These are phyloP conservation scores for Holtermanniella nyarrowii DNA, from an alignment of 768 basidiomycete species.

Conservation along the genomic window DNA sequence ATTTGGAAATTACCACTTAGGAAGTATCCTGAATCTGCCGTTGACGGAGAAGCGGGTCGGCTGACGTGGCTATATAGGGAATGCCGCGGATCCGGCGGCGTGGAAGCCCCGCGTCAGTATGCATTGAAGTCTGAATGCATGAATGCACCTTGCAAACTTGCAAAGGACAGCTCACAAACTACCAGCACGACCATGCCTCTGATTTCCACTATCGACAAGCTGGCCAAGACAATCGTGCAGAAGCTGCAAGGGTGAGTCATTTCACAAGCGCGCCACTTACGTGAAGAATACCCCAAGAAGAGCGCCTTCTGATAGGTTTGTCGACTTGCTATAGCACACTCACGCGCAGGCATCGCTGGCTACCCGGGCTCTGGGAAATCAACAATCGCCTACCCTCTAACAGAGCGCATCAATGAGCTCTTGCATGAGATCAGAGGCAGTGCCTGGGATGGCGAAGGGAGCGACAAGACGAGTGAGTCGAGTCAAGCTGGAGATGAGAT, in stretches of 20 bases:
- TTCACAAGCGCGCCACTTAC: background rate
- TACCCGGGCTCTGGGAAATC: conserved; percentile 84
- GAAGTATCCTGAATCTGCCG: too few relatives aligned
- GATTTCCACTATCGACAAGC: background rate
- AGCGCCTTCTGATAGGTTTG: conserved; percentile 10
- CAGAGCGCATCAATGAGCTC: conserved; percentile 48
- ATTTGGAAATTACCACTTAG: too few relatives aligned
- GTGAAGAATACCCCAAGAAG: conserved; percentile 2
- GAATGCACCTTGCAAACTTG: too few relatives aligned
- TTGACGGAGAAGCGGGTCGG: too few relatives aligned
- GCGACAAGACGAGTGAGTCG: conserved; percentile 4
- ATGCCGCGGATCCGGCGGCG: too few relatives aligned
- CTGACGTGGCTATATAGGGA: too few relatives aligned
- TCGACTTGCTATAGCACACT: background rate
- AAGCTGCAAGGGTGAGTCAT: background rate
- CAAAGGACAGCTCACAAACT: too few relatives aligned
- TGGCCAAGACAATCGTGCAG: background rate
- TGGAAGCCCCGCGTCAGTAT: too few relatives aligned
- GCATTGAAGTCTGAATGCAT: too few relatives aligned
- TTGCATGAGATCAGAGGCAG: conserved; percentile 22
- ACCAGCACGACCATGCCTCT: too few relatives aligned
- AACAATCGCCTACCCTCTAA: conserved; percentile 55
- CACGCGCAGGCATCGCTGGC: conserved; percentile 49
- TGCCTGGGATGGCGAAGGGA: conserved; percentile 1
- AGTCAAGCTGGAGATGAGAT: conserved; percentile 11